These are phyloP conservation scores for Exophiala aquamarina DNA, from an alignment of 2,329 filamentous ascomycete species.

Conservation along the genomic window DNA sequence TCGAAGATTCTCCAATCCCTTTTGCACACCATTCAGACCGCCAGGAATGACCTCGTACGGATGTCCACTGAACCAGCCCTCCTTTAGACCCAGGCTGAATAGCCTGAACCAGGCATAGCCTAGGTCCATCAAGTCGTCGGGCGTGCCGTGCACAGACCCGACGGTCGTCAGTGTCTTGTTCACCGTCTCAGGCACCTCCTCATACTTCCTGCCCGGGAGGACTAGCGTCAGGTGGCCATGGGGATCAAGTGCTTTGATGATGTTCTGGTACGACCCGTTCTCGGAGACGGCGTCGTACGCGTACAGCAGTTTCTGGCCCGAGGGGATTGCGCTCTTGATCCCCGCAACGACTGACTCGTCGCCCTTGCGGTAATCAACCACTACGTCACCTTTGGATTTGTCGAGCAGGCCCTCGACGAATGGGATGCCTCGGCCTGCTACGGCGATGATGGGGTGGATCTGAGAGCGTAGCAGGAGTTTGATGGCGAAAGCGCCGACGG, in stretches of 20 bases:
- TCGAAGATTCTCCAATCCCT: conserved; percentile 55
- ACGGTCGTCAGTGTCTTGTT: conserved; percentile 21
- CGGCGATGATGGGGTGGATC: conserved; percentile 62
- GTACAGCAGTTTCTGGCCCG: conserved; percentile 46
- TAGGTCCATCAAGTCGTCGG: conserved; percentile 37
- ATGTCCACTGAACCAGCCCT: conserved; percentile 53
- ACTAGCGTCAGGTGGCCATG: conserved; percentile 22
- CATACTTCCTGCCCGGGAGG: conserved; percentile 19
- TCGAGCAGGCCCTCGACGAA: conserved; percentile 57
- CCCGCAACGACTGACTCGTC: conserved; percentile 50
- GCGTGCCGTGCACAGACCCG: conserved; percentile 22
- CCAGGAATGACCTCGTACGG: conserved; percentile 52
- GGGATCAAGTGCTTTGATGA: conserved; percentile 45
- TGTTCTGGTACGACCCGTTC: conserved; percentile 48
- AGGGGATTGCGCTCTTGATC: conserved; percentile 44
- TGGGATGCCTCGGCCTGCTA: conserved; percentile 54
- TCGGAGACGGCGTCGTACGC: conserved; percentile 61
- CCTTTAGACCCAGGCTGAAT: conserved; percentile 46
- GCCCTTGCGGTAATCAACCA: conserved; percentile 62
- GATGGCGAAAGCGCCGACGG: conserved; percentile 60
- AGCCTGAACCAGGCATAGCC: conserved; percentile 47
- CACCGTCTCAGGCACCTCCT: conserved; percentile 21
- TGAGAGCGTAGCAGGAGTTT: conserved; percentile 57
- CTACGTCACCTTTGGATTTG: conserved; percentile 52
- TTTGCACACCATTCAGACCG: conserved; percentile 55